These are phyloP conservation scores for Syzygium grande DNA, from an alignment of 345 rosid genomes.

Conservation along the genomic window DNA sequence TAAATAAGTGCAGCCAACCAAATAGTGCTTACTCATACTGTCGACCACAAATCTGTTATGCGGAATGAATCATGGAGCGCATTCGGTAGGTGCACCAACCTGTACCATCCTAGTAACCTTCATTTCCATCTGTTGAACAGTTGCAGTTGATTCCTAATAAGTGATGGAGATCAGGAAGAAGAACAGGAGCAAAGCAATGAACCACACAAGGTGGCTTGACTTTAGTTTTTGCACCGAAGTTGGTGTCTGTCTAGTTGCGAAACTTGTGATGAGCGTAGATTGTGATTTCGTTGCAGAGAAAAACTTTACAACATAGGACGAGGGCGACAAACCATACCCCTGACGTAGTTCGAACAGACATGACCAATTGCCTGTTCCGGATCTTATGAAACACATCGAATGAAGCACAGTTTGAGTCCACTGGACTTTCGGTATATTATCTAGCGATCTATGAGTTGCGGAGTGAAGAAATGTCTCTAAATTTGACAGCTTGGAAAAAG, in stretches of 20 bases:
- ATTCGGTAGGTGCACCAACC: background rate
- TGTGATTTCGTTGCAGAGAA: background rate
- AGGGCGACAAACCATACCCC: background rate
- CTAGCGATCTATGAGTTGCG: background rate
- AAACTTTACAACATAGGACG: background rate
- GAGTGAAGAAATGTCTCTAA: background rate
- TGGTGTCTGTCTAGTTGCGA: background rate
- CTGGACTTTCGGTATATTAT: background rate
- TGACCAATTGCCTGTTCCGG: background rate
- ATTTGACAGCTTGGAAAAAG: background rate
- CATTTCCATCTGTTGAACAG: background rate
- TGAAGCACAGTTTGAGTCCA: background rate
- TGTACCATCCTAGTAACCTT: background rate
- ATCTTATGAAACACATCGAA: background rate
- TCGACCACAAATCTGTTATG: background rate
- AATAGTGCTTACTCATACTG: background rate
- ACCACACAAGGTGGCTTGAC: background rate
- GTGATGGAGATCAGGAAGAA: background rate
- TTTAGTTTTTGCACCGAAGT: background rate
- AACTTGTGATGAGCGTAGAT: background rate
- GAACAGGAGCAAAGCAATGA: background rate
- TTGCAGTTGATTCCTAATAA: background rate
- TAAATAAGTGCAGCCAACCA: background rate
- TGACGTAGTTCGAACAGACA: background rate
- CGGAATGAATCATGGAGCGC: background rate